phyloP scores from a whole-genome alignment of 257 asterid genomes.

The Solanum microdontum region DNA sequence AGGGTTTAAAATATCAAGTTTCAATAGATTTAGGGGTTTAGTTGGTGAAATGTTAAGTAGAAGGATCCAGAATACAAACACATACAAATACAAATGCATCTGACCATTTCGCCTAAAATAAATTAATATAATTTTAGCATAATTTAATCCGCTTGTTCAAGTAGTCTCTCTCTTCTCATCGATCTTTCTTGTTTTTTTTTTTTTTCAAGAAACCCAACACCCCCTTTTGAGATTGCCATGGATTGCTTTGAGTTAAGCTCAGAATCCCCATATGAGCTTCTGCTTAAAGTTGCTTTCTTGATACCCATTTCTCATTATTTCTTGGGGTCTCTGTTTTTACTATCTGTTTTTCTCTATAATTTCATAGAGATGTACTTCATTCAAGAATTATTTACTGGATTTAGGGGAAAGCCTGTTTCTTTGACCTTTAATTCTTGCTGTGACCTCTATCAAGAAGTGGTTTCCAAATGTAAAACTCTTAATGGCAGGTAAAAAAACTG shows the following conservation, averaged over 20 bases:
- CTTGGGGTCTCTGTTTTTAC: conserved; percentile 15
- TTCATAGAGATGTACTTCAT: conserved; percentile 64
- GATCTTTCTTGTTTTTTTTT: neutral
- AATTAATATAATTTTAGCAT: too few relatives aligned
- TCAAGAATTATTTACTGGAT: conserved; percentile 50
- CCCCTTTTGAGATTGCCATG: conserved; percentile 12
- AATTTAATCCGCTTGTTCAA: neutral
- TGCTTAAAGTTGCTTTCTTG: conserved; percentile 31
- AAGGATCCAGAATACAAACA: rapidly evolving
- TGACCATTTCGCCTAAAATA: too few relatives aligned
- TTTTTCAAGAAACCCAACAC: neutral
- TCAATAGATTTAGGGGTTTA: too few relatives aligned
- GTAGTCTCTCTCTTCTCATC: neutral
- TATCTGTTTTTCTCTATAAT: conserved; percentile 29
- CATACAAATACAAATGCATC: rapidly evolving
- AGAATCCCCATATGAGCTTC: conserved; percentile 38
- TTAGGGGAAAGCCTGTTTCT: conserved; percentile 59
- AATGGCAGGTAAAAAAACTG: conserved; percentile 51
- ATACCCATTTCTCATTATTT: conserved; percentile 50
- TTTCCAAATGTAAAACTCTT: conserved; percentile 55
- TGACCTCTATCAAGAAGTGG: conserved; percentile 47
- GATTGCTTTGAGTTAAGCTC: conserved; percentile 12
- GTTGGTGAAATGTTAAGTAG: rapidly evolving
- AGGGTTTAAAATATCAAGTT: too few relatives aligned
- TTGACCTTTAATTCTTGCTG: conserved; percentile 45